Evolutionary conservation across 345 rosid species (phyloP), one percentile per base, ranked within the genome.

Genomic region (Jatropha curcas): DNA sequence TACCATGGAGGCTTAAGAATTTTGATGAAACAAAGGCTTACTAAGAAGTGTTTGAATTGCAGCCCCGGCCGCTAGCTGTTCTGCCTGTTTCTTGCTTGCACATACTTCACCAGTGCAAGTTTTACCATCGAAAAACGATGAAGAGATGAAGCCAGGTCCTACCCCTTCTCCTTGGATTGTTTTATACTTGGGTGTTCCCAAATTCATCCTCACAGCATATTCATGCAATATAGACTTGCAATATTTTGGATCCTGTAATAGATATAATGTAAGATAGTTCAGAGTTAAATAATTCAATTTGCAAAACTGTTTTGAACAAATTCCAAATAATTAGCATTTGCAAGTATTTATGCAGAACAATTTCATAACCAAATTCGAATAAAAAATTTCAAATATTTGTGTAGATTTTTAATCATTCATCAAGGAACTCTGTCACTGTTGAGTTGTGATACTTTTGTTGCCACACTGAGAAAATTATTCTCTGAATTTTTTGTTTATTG

Each of bases 21-120:
- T 37, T 3, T 61, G 22, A 61, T 34, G 22, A 43, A 61, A 60
- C 17, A 30, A 55, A 25, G 55, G 34, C 51, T 51, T 28, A 81
- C 81, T 76, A 22, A 73, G 72, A 55, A 77, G 75, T 64, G 80
- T 64, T 28, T 25, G 63, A 45, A 81, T 70, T 7, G 66, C 73
- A 27, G 16, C 60, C 4, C 34, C 51, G 35, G 77, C 77, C 10
- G 68, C 80, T 19, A 76, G 51, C 39, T 80, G 75, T 35, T 80
- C 80, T 22, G 80, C 80, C 50, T 65, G 76, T 65, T 69, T 72
- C 72, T 65, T 76, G 73, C 75, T 73, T 70, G 41, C 14, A 16
- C 19, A 72, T 1, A 25, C 72, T 20, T 70, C 74, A 57, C 72
- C 71, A 13, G 35, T 25, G 67, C 56, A 76, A 45, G 45, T 28